Evolutionary conservation across 768 basidiomycete genomes (phyloP).

Genomic region (Coprinopsis strossmayeri): DNA sequence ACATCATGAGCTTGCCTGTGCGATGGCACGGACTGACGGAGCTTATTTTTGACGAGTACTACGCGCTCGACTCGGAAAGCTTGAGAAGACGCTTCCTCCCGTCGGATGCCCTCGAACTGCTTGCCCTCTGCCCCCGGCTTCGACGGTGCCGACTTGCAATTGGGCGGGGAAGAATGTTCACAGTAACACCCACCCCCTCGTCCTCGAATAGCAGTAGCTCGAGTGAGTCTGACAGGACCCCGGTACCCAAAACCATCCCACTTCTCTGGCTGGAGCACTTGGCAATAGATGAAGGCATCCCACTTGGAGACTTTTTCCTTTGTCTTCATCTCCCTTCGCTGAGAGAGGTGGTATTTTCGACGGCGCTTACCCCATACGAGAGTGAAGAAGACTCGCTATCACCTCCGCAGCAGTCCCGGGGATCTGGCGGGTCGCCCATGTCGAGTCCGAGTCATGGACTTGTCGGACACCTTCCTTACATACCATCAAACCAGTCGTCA

Average conservation of each 20-base stretch:
- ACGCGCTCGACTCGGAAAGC: slow-evolving; percentile 1
- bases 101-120: slow-evolving; percentile 1
- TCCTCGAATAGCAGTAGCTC: background rate
- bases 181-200: background rate
- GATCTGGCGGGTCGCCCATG: background rate
- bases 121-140: slow-evolving; percentile 3
- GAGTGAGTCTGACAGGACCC: background rate
- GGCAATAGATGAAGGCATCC: slow-evolving; percentile 4
- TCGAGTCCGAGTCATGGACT: background rate
- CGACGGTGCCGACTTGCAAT: slow-evolving; percentile 4
- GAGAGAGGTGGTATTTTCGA: slow-evolving; percentile 6
- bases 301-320: slow-evolving; percentile 4
- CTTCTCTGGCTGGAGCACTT: background rate
- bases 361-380: background rate
- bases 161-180: background rate
- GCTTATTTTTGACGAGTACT: slow-evolving; percentile 7
- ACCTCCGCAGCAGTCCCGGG: background rate
- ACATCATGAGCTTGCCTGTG: slow-evolving; percentile 1
- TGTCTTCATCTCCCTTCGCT: slow-evolving; percentile 3
- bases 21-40: slow-evolving; percentile 7
- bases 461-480: background rate
- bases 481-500: background rate
- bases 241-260: background rate
- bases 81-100: slow-evolving; percentile 3
- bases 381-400: background rate